Conservation (phyloP, 345 rosid genomes). For the Populus deltoides region DNA sequence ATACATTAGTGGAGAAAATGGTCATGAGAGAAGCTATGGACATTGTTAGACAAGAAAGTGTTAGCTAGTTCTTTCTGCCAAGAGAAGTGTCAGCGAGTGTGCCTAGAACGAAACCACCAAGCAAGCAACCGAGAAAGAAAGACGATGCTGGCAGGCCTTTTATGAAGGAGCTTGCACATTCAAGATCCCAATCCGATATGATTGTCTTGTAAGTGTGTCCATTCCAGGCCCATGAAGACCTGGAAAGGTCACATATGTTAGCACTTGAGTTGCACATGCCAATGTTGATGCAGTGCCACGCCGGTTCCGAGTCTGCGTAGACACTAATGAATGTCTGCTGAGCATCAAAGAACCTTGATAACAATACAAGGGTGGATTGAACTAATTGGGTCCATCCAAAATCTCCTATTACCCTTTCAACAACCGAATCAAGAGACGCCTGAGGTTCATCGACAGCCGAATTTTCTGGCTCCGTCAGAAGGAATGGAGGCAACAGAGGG, state of each 20-base stretch:
- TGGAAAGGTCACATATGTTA: conserved; percentile 39
- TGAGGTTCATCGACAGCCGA: background rate
- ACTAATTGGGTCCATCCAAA: conserved; percentile 39
- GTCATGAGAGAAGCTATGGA: conserved; percentile 39
- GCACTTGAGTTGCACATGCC: conserved; percentile 21
- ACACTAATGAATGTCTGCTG: conserved; percentile 62
- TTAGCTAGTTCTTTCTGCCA: conserved; percentile 56
- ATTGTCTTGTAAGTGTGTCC: conserved; percentile 27
- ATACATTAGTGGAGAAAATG: conserved; percentile 39
- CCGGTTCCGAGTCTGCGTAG: conserved; percentile 51
- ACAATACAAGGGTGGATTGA: conserved; percentile 49
- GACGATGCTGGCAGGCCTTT: conserved; percentile 57
- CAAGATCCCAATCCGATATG: conserved; percentile 57
- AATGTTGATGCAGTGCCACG: conserved; percentile 45
- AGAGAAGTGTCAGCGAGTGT: conserved; percentile 48
- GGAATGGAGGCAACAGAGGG: background rate
- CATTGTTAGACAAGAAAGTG: conserved; percentile 42
- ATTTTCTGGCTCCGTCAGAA: background rate
- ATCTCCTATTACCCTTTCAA: conserved; percentile 35
- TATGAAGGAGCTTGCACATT: conserved; percentile 42
- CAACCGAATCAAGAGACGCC: conserved; percentile 33
- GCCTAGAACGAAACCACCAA: too few species aligned
- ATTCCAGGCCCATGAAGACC: conserved; percentile 50
- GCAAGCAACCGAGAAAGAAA: conserved; percentile 27
- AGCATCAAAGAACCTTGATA: conserved; percentile 53